phyloP scores from a whole-genome alignment of 768 basidiomycete genomes.

The Sutorius australiensis region DNA sequence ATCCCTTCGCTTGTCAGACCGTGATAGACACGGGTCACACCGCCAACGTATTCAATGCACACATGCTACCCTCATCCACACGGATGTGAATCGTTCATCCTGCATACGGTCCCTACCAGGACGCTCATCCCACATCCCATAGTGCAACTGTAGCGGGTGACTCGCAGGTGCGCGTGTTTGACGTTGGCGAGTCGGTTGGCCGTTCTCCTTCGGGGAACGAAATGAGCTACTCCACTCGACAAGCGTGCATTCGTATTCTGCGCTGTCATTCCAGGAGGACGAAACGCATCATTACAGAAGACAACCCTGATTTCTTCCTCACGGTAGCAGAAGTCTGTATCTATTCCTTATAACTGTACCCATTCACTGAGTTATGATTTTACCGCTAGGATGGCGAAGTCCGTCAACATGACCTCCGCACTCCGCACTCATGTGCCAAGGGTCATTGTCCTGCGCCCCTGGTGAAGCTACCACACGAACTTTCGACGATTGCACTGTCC shows the following conservation, averaged over 20 bases:
- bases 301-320: conserved; percentile 71
- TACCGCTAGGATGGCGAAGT: conserved; percentile 73
- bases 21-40: conserved; percentile 78
- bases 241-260: conserved; percentile 52
- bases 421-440: conserved; percentile 56
- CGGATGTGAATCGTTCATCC: conserved; percentile 54
- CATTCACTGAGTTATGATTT: conserved; percentile 17
- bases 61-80: conserved; percentile 76
- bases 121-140: conserved; percentile 7
- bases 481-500: conserved; percentile 74
- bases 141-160: conserved; percentile 78
- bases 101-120: conserved; percentile 1
- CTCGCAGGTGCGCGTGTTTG: conserved; percentile 72
- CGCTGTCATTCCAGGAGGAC: conserved; percentile 70
- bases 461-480: conserved; percentile 56
- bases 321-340: conserved; percentile 70
- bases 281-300: conserved; percentile 77
- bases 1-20: conserved; percentile 61
- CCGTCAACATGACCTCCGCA: conserved; percentile 81
- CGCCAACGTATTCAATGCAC: conserved; percentile 81
- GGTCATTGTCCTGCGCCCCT: conserved; percentile 67
- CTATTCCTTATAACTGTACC: background rate
- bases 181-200: conserved; percentile 47
- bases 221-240: conserved; percentile 41
- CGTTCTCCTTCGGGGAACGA: conserved; percentile 40